These are phyloP conservation scores for Phytopythium oedochilum DNA, from an alignment of 352 stramenopile species.

Conservation along the genomic window DNA sequence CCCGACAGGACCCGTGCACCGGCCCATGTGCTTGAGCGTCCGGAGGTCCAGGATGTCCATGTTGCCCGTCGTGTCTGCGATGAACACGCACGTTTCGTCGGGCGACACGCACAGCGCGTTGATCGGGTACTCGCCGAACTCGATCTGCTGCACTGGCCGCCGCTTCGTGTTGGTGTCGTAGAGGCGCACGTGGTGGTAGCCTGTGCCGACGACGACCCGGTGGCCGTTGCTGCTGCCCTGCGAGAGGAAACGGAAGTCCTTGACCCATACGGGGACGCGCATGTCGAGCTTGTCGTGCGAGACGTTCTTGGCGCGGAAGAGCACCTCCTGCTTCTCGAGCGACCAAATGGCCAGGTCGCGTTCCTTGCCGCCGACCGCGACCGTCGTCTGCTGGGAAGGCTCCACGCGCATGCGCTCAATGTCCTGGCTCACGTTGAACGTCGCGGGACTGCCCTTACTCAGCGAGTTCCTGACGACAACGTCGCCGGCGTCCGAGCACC, in stretches of 20 bases:
- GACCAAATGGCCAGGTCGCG: conserved; percentile 79
- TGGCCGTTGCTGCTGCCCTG: conserved; percentile 61
- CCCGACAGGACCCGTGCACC: conserved; percentile 87
- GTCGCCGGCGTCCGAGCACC: conserved; percentile 51
- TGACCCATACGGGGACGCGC: conserved; percentile 88
- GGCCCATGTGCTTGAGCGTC: conserved; percentile 78
- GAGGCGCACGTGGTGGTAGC: conserved; percentile 73
- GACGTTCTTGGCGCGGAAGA: conserved; percentile 88
- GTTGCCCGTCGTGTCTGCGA: conserved; percentile 89
- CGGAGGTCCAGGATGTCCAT: conserved; percentile 88
- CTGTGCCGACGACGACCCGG: conserved; percentile 70
- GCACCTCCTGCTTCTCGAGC: conserved; percentile 63
- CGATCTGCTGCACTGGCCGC: conserved; percentile 61
- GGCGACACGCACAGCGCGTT: conserved; percentile 68
- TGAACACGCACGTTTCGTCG: conserved; percentile 74
- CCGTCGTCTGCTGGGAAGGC: conserved; percentile 34
- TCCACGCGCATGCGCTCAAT: conserved; percentile 61
- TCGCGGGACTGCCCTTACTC: conserved; percentile 28
- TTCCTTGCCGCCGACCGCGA: conserved; percentile 80
- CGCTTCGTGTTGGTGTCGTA: conserved; percentile 89
- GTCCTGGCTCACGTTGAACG: conserved; percentile 48
- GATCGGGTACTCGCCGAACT: conserved; percentile 71
- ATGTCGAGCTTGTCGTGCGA: conserved; percentile 86
- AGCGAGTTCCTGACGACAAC: conserved; percentile 51
- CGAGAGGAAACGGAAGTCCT: conserved; percentile 65